Percentiles rank a stretch among this genome's conserved stretches.
These are phyloP conservation scores for Trichoderma breve DNA, from an alignment of 2,329 filamentous ascomycete species.

Conservation along the genomic window DNA sequence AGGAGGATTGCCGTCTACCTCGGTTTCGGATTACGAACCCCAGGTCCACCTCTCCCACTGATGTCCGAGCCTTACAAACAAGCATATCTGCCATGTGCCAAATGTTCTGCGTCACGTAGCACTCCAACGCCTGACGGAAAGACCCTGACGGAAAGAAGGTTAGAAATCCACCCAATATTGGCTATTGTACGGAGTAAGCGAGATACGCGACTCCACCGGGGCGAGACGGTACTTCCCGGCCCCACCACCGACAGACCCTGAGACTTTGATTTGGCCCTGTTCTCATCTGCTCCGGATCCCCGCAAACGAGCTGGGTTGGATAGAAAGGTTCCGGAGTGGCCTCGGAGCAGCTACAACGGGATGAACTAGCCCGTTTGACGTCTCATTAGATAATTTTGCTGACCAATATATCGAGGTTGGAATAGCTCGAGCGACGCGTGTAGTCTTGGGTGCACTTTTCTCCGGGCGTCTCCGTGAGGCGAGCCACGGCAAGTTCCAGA, in stretches of 20 bases:
- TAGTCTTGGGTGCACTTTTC: background rate
- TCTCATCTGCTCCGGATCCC: background rate
- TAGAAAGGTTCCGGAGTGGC: background rate
- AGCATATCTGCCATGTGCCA: background rate
- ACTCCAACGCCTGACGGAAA: background rate
- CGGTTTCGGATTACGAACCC: background rate
- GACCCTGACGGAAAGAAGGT: background rate
- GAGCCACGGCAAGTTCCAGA: background rate
- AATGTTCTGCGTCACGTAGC: background rate
- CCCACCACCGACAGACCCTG: background rate
- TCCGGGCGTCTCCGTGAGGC: background rate
- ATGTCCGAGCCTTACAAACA: background rate
- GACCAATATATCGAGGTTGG: background rate
- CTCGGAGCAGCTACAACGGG: background rate
- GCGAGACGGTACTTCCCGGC: background rate
- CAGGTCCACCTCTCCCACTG: background rate
- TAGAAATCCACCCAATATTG: background rate
- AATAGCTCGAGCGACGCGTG: background rate
- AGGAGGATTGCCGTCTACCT: background rate
- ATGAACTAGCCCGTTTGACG: background rate
- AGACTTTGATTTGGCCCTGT: background rate
- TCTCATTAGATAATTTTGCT: background rate
- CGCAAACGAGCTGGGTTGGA: background rate
- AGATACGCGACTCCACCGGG: background rate
- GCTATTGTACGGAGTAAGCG: background rate